Percentiles rank a stretch among this genome's conserved stretches.
Evolutionary conservation across 805 yeast genomes (phyloP).

Genomic region (Kregervanrija delftensis): DNA sequence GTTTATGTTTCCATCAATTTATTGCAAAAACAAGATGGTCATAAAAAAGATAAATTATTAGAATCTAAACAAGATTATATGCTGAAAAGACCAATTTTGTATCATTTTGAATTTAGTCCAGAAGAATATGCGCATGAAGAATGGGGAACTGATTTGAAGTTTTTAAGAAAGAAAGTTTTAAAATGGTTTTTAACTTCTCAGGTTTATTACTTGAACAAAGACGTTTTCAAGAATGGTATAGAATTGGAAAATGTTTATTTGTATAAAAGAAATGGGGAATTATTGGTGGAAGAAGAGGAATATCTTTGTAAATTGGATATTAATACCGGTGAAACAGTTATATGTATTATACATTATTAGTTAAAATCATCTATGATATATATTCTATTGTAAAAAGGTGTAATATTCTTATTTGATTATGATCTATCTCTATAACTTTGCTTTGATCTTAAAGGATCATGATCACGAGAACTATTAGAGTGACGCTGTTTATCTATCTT

Average conservation of each 20-base stretch:
- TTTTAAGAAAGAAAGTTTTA: conserved; percentile 52
- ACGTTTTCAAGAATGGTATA: conserved; percentile 9
- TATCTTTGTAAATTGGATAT: conserved; percentile 46
- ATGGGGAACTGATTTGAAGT: conserved; percentile 60
- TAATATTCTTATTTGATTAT: background rate
- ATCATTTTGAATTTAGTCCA: conserved; percentile 75
- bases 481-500: background rate
- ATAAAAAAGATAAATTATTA: conserved; percentile 8
- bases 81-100: conserved; percentile 35
- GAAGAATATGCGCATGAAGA: conserved; percentile 73
- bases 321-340: conserved; percentile 44
- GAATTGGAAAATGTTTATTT: conserved; percentile 28
- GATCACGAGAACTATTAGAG: background rate
- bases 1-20: conserved; percentile 49
- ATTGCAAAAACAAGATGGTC: conserved; percentile 6
- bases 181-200: conserved; percentile 44
- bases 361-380: background rate
- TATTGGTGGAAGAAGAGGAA: conserved; percentile 33
- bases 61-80: conserved; percentile 7
- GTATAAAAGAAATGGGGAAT: conserved; percentile 26
- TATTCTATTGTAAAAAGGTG: too few species aligned
- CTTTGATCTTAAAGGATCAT: conserved; percentile 1
- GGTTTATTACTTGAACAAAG: conserved; percentile 19
- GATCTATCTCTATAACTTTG: conserved; percentile 3
- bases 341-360: conserved; percentile 25